A percentile compares a stretch with the other conserved stretches of the same genome.
phyloP scores from a whole-genome alignment of 2,329 filamentous ascomycete species.

The Fusarium tupiense region DNA sequence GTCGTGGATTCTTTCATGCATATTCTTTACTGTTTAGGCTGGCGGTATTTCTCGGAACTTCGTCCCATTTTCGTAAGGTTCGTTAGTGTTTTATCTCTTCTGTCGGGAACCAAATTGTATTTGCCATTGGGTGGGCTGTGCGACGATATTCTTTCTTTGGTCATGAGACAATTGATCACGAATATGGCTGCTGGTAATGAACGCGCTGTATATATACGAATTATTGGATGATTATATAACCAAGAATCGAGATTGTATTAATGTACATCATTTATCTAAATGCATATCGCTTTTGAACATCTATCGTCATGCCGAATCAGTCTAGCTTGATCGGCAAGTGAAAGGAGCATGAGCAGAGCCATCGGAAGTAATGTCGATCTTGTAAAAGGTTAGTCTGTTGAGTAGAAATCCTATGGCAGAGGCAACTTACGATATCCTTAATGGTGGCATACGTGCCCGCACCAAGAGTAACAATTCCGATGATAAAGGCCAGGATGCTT shows the following conservation, averaged over 20 bases:
- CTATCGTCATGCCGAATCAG: neutral
- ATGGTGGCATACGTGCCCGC: slow-evolving; percentile 36
- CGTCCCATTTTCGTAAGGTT: too few species aligned
- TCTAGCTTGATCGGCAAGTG: slow-evolving; percentile 25
- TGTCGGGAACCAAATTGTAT: neutral
- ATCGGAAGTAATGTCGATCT: slow-evolving; percentile 28
- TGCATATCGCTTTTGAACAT: slow-evolving; percentile 5
- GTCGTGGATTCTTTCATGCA: accelerated
- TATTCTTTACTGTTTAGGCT: neutral
- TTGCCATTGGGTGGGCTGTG: neutral
- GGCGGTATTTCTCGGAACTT: too few species aligned
- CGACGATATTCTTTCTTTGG: neutral
- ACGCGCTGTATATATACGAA: too few species aligned
- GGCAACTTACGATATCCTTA: slow-evolving; percentile 30
- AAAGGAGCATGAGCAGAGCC: slow-evolving; percentile 39
- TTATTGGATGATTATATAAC: neutral
- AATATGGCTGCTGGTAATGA: neutral
- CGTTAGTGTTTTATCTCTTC: neutral
- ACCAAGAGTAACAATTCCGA: slow-evolving; percentile 30
- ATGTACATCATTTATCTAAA: slow-evolving; percentile 3
- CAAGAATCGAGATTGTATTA: neutral
- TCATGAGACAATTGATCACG: neutral
- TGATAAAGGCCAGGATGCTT: slow-evolving; percentile 30
- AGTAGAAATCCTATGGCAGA: accelerated
- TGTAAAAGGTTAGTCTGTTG: neutral